These are phyloP conservation scores for Plantago major DNA, from an alignment of 257 asterid genomes.

Conservation along the genomic window DNA sequence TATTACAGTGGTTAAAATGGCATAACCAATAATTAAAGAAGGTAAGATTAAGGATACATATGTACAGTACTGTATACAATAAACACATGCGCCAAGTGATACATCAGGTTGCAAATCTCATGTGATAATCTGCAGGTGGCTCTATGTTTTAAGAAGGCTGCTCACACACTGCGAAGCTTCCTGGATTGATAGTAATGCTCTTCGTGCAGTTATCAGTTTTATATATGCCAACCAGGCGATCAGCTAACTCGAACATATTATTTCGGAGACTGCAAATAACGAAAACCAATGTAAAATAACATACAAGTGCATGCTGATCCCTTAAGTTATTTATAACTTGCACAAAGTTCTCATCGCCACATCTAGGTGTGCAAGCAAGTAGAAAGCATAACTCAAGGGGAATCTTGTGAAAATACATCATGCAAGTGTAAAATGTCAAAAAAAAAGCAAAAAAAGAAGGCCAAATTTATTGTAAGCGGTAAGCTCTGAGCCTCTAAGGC, in stretches of 20 bases:
- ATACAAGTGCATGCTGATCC: not conserved
- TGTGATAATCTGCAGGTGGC: not conserved
- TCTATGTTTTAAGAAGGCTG: constrained; percentile 40
- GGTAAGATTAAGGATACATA: not conserved
- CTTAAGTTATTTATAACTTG: too few species aligned
- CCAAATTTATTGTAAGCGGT: not conserved
- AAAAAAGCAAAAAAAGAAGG: not conserved
- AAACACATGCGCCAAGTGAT: not conserved
- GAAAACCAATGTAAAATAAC: not conserved
- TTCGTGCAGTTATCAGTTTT: constrained; percentile 98
- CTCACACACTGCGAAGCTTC: constrained; percentile 80
- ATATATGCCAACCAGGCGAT: constrained; percentile 87
- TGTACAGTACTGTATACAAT: too few species aligned
- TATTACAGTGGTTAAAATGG: constrained; percentile 3
- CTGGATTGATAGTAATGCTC: constrained; percentile 89
- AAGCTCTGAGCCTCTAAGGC: too few species aligned
- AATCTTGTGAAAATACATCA: too few species aligned
- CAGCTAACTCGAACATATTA: constrained; percentile 95
- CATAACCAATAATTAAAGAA: constrained; percentile 3
- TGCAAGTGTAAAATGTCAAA: too few species aligned
- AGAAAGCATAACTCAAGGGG: too few species aligned
- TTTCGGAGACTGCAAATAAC: constrained; percentile 67
- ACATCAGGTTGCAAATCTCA: not conserved
- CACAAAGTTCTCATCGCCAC: not conserved
- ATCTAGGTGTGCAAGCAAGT: too few species aligned